Evolutionary conservation across 208 protist genomes (phyloP), one percentile per base, ranked within the genome.

Genomic region (Trypanosoma vivax): DNA sequence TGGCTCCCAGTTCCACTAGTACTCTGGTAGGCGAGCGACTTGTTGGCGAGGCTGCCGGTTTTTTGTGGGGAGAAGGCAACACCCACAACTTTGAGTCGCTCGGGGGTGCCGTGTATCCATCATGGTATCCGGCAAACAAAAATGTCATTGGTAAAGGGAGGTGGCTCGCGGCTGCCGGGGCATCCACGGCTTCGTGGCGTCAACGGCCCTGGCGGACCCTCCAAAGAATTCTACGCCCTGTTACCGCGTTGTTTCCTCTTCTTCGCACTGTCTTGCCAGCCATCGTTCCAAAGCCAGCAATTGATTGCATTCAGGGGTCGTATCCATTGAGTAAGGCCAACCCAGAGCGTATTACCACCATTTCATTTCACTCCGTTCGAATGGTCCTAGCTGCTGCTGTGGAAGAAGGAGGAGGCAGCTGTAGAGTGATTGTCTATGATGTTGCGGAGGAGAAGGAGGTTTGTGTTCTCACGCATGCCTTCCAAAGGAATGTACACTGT

Each of bases 391-490:
- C 87, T 7, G 73, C 82, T 21, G 82, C 69, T 10, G 56, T 88
- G 19, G 73, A 87, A 13, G 83, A 85, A 39, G 78, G 76, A 2
- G 53, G 52, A 27, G 65, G 60, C 19, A 46, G 57, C 16, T 51
- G 65, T 14, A 75, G 83, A 21, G 77, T 91, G 2, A 56, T 76
- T 5, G 41, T 94, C 24, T 87, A 86, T 55, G 65, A 91, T 54
- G 69, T 85, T 1, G 53, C 54, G 3, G 62, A 61, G 11, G 57
- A 52, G 1, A 48, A 42, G 49, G 46, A 74, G 23, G 37, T 62
- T 21, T 70, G 57, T 34, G 73, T 79, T 19, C 70, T 94, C 14
- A 71, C 73, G 19, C 83, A 94, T 48, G 75, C 76, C 30, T 90
- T 94, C 55, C 83, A 90, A 65, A 50, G 43, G 6, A 53, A 76